Evolutionary conservation across 805 yeast species (phyloP).

Genomic region (Starmerella khaoyaiensis): DNA sequence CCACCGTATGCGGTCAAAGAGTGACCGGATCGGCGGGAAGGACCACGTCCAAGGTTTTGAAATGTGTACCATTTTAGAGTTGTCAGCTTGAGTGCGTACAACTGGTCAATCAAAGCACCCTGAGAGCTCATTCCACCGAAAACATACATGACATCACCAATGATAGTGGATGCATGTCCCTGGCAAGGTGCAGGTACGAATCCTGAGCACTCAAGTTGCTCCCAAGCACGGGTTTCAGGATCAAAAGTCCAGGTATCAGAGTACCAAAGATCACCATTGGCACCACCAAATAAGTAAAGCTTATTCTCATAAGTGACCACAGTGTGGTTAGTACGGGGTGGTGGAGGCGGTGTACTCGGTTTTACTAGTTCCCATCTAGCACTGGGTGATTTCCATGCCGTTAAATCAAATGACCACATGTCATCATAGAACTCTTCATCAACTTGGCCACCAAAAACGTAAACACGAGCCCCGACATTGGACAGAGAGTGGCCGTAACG

Average conservation of each 20-base stretch:
- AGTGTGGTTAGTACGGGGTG: constrained; percentile 77
- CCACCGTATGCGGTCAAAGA: constrained; percentile 59
- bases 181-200: constrained; percentile 72
- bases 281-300: constrained; percentile 86
- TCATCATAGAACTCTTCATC: constrained; percentile 75
- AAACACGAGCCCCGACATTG: constrained; percentile 50
- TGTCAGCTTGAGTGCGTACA: constrained; percentile 64
- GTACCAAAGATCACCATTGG: constrained; percentile 55
- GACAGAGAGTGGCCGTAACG: constrained; percentile 91
- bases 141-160: constrained; percentile 64
- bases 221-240: constrained; percentile 57
- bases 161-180: constrained; percentile 78
- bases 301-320: constrained; percentile 69
- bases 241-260: constrained; percentile 75
- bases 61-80: constrained; percentile 62
- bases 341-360: constrained; percentile 35
- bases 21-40: constrained; percentile 87
- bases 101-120: constrained; percentile 53
- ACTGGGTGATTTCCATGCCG: constrained; percentile 68
- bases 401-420: constrained; percentile 71
- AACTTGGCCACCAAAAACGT: constrained; percentile 89
- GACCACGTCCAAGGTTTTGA: constrained; percentile 40
- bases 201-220: constrained; percentile 55
- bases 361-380: constrained; percentile 72
- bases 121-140: constrained; percentile 78